Evolutionary conservation across 345 rosid genomes (phyloP).

Genomic region (Jatropha curcas): DNA sequence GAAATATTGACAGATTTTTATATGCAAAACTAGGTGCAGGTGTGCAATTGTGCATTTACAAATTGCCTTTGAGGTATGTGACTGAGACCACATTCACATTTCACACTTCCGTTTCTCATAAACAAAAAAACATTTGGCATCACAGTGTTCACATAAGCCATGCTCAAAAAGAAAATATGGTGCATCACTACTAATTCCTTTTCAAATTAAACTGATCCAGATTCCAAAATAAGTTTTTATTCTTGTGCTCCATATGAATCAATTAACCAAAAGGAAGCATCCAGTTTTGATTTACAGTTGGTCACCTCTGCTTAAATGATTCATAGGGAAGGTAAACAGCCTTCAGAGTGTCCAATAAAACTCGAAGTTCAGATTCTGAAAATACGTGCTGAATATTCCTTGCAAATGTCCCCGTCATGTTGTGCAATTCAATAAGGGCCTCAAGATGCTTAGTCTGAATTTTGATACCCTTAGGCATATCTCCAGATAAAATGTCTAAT

Average conservation of each 20-base stretch:
- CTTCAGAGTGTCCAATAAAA: constrained; percentile 79
- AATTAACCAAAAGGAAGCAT: constrained; percentile 5
- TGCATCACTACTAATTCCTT: no score
- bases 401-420: constrained; percentile 78
- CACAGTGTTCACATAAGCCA: background rate
- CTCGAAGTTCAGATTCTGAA: constrained; percentile 77
- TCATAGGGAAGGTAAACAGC: constrained; percentile 89
- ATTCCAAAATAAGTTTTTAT: background rate
- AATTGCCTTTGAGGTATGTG: background rate
- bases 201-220: background rate
- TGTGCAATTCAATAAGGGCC: constrained; percentile 88
- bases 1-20: background rate
- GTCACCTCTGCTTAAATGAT: constrained; percentile 86
- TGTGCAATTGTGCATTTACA: no score
- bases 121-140: background rate
- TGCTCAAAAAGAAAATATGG: background rate
- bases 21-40: background rate
- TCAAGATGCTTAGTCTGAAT: constrained; percentile 93
- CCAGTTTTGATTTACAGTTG: background rate
- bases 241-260: background rate
- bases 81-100: background rate
- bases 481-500: constrained; percentile 85
- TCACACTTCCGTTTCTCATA: background rate
- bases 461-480: constrained; percentile 87
- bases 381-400: constrained; percentile 89